A percentile compares a stretch with the other conserved stretches of the same genome.
These are phyloP conservation scores for Crassisporium funariophilum DNA, from an alignment of 768 basidiomycete species.

Conservation along the genomic window DNA sequence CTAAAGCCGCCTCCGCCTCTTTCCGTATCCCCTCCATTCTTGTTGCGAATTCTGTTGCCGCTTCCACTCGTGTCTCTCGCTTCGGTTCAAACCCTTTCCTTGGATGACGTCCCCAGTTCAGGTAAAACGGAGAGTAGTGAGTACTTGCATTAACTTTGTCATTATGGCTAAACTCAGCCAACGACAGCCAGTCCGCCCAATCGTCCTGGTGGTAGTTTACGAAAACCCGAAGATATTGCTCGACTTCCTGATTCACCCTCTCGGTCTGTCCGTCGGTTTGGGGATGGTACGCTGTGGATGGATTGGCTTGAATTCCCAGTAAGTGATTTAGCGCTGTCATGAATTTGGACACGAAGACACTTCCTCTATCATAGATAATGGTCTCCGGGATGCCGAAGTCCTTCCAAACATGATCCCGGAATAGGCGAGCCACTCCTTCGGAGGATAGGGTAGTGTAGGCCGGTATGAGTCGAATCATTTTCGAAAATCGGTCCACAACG, in stretches of 20 bases:
- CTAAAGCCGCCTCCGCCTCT: neutral
- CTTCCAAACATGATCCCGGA: neutral
- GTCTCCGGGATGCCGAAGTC: neutral
- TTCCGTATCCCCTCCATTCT: neutral
- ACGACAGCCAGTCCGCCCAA: neutral
- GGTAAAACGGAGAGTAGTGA: slow-evolving; percentile 7
- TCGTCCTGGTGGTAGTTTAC: neutral
- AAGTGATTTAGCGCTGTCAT: slow-evolving; percentile 15
- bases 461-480: slow-evolving; percentile 4
- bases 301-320: slow-evolving; percentile 8
- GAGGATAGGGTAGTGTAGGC: neutral
- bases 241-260: neutral
- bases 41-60: neutral
- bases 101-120: neutral
- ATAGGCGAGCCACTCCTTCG: neutral
- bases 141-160: slow-evolving; percentile 1
- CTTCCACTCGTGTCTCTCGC: neutral
- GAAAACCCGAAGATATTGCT: neutral
- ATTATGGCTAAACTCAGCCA: neutral
- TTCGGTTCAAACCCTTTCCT: neutral
- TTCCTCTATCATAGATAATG: slow-evolving; percentile 11
- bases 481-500: neutral
- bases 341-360: slow-evolving; percentile 21
- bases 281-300: neutral
- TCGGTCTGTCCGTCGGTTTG: neutral